Percentiles rank a stretch among this genome's conserved stretches.
Evolutionary conservation across 768 basidiomycete genomes (phyloP).

Genomic region (Trametes sanguinea): DNA sequence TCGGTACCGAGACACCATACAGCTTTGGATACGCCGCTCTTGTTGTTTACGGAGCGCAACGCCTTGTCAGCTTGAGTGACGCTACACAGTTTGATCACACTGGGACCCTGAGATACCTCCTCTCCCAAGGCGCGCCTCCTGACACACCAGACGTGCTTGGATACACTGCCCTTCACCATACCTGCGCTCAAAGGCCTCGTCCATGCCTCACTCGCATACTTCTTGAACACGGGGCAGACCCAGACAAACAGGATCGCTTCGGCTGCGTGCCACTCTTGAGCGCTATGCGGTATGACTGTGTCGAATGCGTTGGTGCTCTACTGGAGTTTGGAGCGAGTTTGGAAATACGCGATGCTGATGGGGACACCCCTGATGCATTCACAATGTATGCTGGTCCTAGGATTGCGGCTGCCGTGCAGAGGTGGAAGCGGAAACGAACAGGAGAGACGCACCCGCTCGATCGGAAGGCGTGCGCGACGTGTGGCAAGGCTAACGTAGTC

Average conservation of each 20-base stretch:
- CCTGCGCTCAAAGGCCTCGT: conserved; percentile 35
- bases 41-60: conserved; percentile 24
- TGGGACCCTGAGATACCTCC: conserved; percentile 44
- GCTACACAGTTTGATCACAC: conserved; percentile 25
- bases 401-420: conserved; percentile 45
- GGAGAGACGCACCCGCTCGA: conserved; percentile 45
- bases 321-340: conserved; percentile 53
- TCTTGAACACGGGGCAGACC: conserved; percentile 48
- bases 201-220: conserved; percentile 41
- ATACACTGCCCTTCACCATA: conserved; percentile 52
- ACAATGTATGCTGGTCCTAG: conserved; percentile 43
- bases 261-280: conserved; percentile 44
- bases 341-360: conserved; percentile 43
- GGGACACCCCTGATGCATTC: conserved; percentile 35
- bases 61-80: neutral
- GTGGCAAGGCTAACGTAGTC: conserved; percentile 32
- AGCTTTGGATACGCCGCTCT: conserved; percentile 23
- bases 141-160: conserved; percentile 49
- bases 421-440: conserved; percentile 49
- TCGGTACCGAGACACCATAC: conserved; percentile 24
- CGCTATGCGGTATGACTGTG: conserved; percentile 11
- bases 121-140: conserved; percentile 43
- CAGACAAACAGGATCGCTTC: conserved; percentile 50
- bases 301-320: conserved; percentile 42
- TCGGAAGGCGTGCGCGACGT: conserved; percentile 48